Evolutionary conservation across 352 stramenopile genomes (phyloP).

Genomic region (Pythium myriotylum): DNA sequence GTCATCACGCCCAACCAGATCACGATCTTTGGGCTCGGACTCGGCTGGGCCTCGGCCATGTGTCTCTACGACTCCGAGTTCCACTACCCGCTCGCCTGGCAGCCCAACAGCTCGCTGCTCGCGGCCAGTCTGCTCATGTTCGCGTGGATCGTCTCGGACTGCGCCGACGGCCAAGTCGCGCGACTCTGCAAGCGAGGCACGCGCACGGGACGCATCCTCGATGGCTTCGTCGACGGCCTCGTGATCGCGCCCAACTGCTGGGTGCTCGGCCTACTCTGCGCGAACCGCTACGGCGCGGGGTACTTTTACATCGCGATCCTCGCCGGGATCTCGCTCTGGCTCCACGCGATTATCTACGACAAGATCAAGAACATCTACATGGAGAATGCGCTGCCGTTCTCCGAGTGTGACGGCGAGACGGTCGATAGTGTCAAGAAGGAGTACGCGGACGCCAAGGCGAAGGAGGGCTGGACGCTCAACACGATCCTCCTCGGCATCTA

Average conservation of each 20-base stretch:
- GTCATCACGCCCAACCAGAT: constrained; percentile 89
- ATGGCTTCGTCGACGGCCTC: constrained; percentile 74
- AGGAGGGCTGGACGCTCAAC: constrained; percentile 65
- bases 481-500: constrained; percentile 79
- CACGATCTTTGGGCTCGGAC: constrained; percentile 71
- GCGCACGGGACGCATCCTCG: constrained; percentile 77
- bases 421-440: constrained; percentile 80
- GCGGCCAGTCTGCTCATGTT: constrained; percentile 71
- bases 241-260: constrained; percentile 78
- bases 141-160: constrained; percentile 86
- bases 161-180: constrained; percentile 80
- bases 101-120: constrained; percentile 57
- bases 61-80: constrained; percentile 86
- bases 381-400: constrained; percentile 80
- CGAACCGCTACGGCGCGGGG: constrained; percentile 53
- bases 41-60: constrained; percentile 68
- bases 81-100: constrained; percentile 66
- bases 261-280: constrained; percentile 55
- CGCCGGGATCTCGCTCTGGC: constrained; percentile 71
- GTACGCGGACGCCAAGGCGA: constrained; percentile 58
- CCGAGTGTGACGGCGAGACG: constrained; percentile 79
- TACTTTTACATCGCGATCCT: constrained; percentile 61
- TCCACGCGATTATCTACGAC: constrained; percentile 84
- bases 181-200: constrained; percentile 82
- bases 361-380: constrained; percentile 90